Evolutionary conservation across 495 filamentous ascomycete species (phyloP).

Genomic region (Cairneyella variabilis): DNA sequence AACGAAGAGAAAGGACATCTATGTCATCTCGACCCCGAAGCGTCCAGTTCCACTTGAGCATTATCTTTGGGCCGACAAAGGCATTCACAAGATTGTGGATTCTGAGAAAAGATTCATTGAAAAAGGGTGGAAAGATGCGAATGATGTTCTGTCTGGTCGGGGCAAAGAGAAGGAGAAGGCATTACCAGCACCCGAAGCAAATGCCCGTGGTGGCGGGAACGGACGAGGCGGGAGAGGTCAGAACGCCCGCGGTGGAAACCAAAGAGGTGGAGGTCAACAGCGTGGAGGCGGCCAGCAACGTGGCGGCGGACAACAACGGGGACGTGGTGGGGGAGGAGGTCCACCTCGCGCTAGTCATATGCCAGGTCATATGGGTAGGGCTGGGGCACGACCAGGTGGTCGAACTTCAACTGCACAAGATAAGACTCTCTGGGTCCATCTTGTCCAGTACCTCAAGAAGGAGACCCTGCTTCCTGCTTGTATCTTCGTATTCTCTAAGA

Average conservation of each 20-base stretch:
- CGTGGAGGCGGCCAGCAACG: constrained; percentile 53
- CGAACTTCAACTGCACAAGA: constrained; percentile 87
- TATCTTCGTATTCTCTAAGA: constrained; percentile 98
- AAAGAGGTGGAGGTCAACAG: constrained; percentile 49
- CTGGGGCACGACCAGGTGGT: constrained; percentile 75
- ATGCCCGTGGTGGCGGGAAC: constrained; percentile 46
- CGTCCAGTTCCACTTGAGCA: constrained; percentile 93
- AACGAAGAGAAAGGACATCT: constrained; percentile 98
- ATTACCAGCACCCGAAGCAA: constrained; percentile 36
- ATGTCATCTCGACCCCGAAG: constrained; percentile 96
- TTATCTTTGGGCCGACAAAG: constrained; percentile 90
- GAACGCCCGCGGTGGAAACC: constrained; percentile 45
- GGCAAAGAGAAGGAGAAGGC: constrained; percentile 73
- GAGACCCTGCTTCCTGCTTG: constrained; percentile 83
- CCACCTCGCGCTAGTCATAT: constrained; percentile 52
- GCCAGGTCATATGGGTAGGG: constrained; percentile 81
- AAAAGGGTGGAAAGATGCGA: constrained; percentile 91
- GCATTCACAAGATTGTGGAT: constrained; percentile 91
- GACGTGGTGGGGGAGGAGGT: constrained; percentile 57
- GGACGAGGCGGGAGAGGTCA: constrained; percentile 32
- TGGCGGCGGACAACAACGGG: constrained; percentile 51
- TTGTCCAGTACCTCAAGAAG: constrained; percentile 87
- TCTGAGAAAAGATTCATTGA: constrained; percentile 86
- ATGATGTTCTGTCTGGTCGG: constrained; percentile 73
- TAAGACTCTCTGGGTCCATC: constrained; percentile 92